Evolutionary conservation across 2,329 filamentous ascomycete species (phyloP), one percentile per base, ranked within the genome.

Genomic region (Trichoderma sp.): DNA sequence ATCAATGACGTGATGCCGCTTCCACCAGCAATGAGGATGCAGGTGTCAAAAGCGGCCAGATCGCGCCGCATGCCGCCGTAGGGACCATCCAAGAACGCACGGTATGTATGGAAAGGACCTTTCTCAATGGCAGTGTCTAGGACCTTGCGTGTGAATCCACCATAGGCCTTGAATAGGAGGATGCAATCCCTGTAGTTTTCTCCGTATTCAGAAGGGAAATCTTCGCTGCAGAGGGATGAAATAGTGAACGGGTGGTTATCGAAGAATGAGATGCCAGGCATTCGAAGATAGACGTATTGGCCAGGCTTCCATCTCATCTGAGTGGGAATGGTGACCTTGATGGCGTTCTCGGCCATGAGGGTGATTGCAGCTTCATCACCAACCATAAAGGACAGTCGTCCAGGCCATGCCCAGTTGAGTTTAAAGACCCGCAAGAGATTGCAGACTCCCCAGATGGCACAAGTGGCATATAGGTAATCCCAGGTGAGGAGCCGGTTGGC

Each of bases 181-280:
- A 93, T 92, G 82, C 97, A 94, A 79, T 98, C 95, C 65, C 94
- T 87, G 77, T 95, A 97, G 66, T 92, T 87, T 75, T 96, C 92
- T 32, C 95, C 95, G 77, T 97, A 97, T 72, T 93, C 92, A 0
- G 95, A 97, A 1, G 94, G 94, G 73, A 98, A 97, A 79, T 97
- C 94, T 58, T 97, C 92, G 78, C 93, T 97, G 82, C 94, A 98
- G 8, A 97, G 86, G 0, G 94, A 98, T 2, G 95, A 91, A 70
- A 98, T 95, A 0, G 96, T 98, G 79, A 98, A 98, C 0, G 95
- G 95, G 77, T 98, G 96, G 76, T 97, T 98, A 75, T 97, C 93
- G 72, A 98, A 90, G 2, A 97, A 81, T 0, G 94, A 95, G 76
- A 98, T 94, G 1, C 93, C 93, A 0, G 95, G 95, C 91, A 98